Evolutionary conservation across 371 early-diverging fungal species (phyloP), one percentile per base, ranked within the genome.

Genomic region (Apophysomyces trapeziformis): DNA sequence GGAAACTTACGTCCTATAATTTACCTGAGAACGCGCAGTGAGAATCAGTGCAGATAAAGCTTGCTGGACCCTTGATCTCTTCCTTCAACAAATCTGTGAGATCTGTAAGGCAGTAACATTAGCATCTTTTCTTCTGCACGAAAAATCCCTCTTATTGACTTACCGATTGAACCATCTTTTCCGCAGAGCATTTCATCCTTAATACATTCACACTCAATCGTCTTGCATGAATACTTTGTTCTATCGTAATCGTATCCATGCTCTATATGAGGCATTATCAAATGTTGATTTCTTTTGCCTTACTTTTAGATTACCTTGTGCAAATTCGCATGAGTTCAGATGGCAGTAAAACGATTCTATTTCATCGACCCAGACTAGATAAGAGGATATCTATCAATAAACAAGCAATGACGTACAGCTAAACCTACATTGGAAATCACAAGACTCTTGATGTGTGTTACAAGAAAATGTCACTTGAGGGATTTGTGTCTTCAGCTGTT

Each of bases 281-380:
- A 2, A 26, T 26, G 32, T 26, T 26, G 32, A 26, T 26, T 26
- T 26, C 32, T 26, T 2, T 26, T 26, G 32, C 32, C 1, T 2
- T 26, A 26, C 32, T n/a, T 60, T 11, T 16, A 46, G 1, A 5
- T 44, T 78, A 83, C 87, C 84, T 84, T 70, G 82, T 37, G 63
- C 78, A 71, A 90, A 90, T 5, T 68, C 65, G 63, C 93, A 93
- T 13, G 84, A 77, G 56, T 87, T 83, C 36, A 92, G 69, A 47
- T 88, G 84, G 68, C 93, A 93, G 64, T 88, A 92, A 73, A 94
- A 93, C 0, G 92, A 90, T 63, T 94, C 90, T 36, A 84, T 80
- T 58, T 90, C 86, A 62, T 84, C 90, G 2, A 92, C 86, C 93
- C 94, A 93, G 65, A 92, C 88, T 88, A 69, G 39, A 11, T 64